A percentile compares a stretch with the other conserved stretches of the same genome.
Conservation (phyloP, 805 yeast genomes). For the Ogataea methylovora region DNA sequence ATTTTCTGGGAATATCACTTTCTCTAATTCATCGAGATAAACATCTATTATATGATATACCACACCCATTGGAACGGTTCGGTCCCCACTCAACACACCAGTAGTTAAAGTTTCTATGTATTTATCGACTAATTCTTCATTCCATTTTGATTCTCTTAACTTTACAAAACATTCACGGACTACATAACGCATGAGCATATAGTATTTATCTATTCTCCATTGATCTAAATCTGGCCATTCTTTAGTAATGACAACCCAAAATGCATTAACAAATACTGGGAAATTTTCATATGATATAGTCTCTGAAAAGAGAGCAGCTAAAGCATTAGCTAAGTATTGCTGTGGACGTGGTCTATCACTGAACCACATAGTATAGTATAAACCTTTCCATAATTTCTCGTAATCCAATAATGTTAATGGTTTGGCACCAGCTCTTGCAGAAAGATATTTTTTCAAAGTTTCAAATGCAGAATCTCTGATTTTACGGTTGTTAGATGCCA, state of each 20-base stretch:
- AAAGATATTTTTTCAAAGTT: constrained; percentile 51
- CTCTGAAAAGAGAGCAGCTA: constrained; percentile 49
- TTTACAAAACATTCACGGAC: constrained; percentile 57
- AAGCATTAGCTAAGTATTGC: constrained; percentile 67
- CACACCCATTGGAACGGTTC: constrained; percentile 61
- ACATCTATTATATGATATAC: constrained; percentile 84
- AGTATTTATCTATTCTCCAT: constrained; percentile 81
- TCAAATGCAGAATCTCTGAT: constrained; percentile 70
- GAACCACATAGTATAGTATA: constrained; percentile 94
- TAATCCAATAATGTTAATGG: constrained; percentile 46
- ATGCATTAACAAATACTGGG: constrained; percentile 55
- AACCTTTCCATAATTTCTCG: constrained; percentile 93
- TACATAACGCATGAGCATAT: constrained; percentile 72
- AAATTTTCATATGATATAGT: constrained; percentile 36
- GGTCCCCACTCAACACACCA: constrained; percentile 43
- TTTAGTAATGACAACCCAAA: constrained; percentile 68
- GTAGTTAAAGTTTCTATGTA: constrained; percentile 32
- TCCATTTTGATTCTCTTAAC: constrained; percentile 50
- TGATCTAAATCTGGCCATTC: constrained; percentile 87
- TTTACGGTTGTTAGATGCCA: constrained; percentile 76
- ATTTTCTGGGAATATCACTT: constrained; percentile 43
- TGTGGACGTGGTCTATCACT: constrained; percentile 91
- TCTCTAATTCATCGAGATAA: constrained; percentile 76
- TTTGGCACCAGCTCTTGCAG: constrained; percentile 32
- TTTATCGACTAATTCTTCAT: constrained; percentile 32